phyloP scores from a whole-genome alignment of 257 asterid species.

The Asclepias syriaca region DNA sequence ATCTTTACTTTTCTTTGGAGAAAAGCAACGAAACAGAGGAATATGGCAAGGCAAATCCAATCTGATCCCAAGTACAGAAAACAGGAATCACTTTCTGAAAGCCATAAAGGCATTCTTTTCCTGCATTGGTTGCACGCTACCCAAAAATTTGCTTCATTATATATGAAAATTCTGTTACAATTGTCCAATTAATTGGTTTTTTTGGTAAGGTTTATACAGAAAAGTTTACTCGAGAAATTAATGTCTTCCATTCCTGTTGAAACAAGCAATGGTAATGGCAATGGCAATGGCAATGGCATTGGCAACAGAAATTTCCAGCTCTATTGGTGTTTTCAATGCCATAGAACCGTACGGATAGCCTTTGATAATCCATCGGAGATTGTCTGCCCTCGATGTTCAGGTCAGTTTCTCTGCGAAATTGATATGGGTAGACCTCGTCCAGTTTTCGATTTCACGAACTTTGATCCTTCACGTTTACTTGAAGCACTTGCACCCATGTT shows the following conservation, averaged over 20 bases:
- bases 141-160: not conserved
- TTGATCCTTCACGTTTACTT: conserved; percentile 63
- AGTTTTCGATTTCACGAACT: conserved; percentile 47
- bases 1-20: not conserved
- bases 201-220: not conserved
- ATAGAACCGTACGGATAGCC: conserved; percentile 47
- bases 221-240: not conserved
- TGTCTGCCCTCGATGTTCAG: conserved; percentile 63
- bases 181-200: conserved; percentile 33
- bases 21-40: not conserved
- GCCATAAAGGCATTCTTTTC: conserved; percentile 6
- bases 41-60: conserved; percentile 1
- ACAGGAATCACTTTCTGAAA: conserved; percentile 1
- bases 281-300: conserved; percentile 17
- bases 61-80: not conserved
- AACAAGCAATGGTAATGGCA: conserved; percentile 17
- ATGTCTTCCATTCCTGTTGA: conserved; percentile 12
- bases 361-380: conserved; percentile 31
- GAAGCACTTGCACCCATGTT: conserved; percentile 64
- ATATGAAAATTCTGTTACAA: conserved; percentile 14
- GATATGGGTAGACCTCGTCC: conserved; percentile 40
- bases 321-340: conserved; percentile 91
- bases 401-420: conserved; percentile 53
- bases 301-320: conserved; percentile 35
- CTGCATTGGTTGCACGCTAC: not conserved